Percentiles rank a stretch among this genome's conserved stretches.
phyloP scores from a whole-genome alignment of 176 grass and related monocot species.

The Oryza rufipogon region DNA sequence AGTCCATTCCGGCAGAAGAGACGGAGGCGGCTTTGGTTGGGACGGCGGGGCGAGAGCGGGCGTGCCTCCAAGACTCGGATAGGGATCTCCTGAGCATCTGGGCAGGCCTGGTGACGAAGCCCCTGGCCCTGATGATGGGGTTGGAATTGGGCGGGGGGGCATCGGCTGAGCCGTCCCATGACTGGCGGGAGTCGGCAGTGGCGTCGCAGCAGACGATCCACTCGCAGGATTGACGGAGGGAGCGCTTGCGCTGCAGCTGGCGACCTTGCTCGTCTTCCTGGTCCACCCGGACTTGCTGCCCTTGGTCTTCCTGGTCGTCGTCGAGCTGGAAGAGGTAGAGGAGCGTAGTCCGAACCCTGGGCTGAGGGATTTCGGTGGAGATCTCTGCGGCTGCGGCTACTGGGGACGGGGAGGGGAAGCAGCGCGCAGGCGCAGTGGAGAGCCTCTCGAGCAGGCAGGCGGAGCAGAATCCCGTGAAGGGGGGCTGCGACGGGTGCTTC shows the following conservation, averaged over 20 bases:
- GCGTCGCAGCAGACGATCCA: constrained; percentile 63
- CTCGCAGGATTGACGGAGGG: constrained; percentile 65
- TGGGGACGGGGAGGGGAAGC: not conserved
- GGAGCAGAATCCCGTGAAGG: constrained; percentile 74
- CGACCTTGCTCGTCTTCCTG: not conserved
- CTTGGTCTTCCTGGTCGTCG: constrained; percentile 62
- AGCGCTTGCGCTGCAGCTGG: constrained; percentile 50
- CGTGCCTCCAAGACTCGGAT: constrained; percentile 54
- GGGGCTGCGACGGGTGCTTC: constrained; percentile 52
- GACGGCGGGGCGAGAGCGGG: not conserved
- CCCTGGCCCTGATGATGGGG: constrained; percentile 46
- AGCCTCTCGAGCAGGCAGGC: constrained; percentile 67
- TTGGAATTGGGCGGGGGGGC: not conserved
- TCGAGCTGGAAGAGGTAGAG: constrained; percentile 64
- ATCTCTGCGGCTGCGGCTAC: not conserved
- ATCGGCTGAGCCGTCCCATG: constrained; percentile 53
- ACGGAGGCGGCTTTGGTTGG: constrained; percentile 17
- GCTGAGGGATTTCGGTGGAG: not conserved
- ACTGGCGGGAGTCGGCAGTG: constrained; percentile 60
- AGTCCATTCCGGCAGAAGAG: constrained; percentile 40
- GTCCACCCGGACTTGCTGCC: not conserved
- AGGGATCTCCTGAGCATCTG: constrained; percentile 58
- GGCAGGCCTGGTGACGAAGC: constrained; percentile 40
- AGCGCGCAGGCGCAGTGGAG: constrained; percentile 18
- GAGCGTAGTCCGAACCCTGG: constrained; percentile 48